A percentile compares a stretch with the other conserved stretches of the same genome.
These are phyloP conservation scores for Pichia manshurica DNA, from an alignment of 805 yeast species.

Conservation along the genomic window DNA sequence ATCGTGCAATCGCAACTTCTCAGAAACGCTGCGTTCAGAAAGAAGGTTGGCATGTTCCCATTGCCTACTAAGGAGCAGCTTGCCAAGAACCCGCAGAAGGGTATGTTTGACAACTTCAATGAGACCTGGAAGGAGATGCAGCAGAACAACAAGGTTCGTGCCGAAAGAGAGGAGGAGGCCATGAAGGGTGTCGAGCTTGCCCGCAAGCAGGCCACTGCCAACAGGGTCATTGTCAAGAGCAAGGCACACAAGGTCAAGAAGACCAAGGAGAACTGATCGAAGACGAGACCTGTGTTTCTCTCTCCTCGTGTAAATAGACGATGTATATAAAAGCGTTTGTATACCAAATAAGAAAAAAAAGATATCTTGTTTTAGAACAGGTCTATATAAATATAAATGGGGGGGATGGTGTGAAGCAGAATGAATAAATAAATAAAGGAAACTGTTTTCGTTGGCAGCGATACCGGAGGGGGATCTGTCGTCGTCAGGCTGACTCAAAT, in stretches of 20 bases:
- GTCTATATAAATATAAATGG: not conserved
- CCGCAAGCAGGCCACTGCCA: conserved; percentile 22
- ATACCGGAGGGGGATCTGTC: no score
- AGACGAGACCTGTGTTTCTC: no score
- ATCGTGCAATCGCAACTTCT: conserved; percentile 65
- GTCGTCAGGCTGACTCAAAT: no score
- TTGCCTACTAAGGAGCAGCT: conserved; percentile 33
- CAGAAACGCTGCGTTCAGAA: conserved; percentile 55
- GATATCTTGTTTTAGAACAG: not conserved
- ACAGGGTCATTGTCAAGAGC: conserved; percentile 27
- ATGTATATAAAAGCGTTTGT: not conserved
- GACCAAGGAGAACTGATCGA: no score
- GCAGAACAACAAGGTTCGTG: conserved; percentile 23
- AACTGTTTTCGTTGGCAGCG: not conserved
- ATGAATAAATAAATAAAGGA: not conserved
- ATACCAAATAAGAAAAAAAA: not conserved
- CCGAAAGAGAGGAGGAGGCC: conserved; percentile 23
- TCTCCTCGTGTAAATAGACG: no score
- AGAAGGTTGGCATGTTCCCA: conserved; percentile 46
- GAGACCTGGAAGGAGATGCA: conserved; percentile 30
- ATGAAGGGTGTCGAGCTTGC: conserved; percentile 27
- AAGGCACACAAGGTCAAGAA: conserved; percentile 14
- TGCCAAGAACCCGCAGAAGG: conserved; percentile 24
- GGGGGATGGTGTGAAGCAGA: not conserved
- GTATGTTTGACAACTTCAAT: conserved; percentile 28